Conservation (phyloP, 2,329 filamentous ascomycete species). For the Cytospora piceicola region DNA sequence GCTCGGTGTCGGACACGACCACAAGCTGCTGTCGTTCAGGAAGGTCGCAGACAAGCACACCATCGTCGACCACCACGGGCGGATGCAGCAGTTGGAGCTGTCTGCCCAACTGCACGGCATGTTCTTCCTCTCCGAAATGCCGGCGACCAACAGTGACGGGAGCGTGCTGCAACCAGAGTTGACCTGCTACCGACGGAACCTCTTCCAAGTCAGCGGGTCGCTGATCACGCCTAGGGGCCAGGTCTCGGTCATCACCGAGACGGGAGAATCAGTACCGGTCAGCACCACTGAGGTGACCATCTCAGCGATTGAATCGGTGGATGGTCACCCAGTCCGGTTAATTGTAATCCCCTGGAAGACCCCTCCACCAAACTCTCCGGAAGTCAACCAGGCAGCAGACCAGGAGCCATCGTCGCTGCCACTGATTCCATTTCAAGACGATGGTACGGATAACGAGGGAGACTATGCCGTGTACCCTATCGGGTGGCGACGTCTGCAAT, state of each 20-base stretch:
- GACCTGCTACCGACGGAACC: constrained; percentile 92
- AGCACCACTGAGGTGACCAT: constrained; percentile 83
- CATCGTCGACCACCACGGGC: constrained; percentile 62
- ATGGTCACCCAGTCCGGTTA: constrained; percentile 87
- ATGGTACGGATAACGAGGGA: constrained; percentile 64
- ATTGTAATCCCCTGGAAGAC: constrained; percentile 99
- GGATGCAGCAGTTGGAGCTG: constrained; percentile 64
- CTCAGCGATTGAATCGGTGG: constrained; percentile 91
- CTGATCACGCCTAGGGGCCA: constrained; percentile 79
- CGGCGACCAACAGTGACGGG: constrained; percentile 63
- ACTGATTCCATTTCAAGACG: constrained; percentile 68
- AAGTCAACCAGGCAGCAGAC: constrained; percentile 67
- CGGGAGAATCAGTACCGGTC: constrained; percentile 82
- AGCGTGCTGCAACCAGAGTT: constrained; percentile 73
- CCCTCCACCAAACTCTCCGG: constrained; percentile 76
- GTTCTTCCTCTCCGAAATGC: constrained; percentile 85
- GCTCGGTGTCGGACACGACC: constrained; percentile 61
- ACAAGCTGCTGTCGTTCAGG: constrained; percentile 64
- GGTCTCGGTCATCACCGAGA: constrained; percentile 80
- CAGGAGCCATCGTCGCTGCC: constrained; percentile 86
- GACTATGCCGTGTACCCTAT: constrained; percentile 92
- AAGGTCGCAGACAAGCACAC: constrained; percentile 62
- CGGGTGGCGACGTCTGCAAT: constrained; percentile 91
- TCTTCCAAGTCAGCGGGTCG: constrained; percentile 94
- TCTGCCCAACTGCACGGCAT: constrained; percentile 82